These are phyloP conservation scores for Irpex rosettiformis DNA, from an alignment of 1,284 basidiomycete species.

Conservation along the genomic window DNA sequence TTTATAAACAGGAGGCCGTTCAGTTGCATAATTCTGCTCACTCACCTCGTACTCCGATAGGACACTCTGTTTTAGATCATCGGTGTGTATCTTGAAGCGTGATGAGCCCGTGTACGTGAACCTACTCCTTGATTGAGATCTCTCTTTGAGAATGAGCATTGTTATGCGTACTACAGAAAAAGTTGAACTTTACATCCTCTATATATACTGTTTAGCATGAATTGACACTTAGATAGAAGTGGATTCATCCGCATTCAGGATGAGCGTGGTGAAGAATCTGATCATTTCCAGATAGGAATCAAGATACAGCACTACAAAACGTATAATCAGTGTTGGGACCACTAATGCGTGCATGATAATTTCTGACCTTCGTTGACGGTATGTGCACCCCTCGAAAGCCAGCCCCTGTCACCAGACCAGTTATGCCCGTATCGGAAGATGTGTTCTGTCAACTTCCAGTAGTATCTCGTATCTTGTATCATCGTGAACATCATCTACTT, in stretches of 20 bases:
- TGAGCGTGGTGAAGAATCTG: constrained; percentile 42
- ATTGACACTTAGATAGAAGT: constrained; percentile 14
- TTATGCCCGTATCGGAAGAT: constrained; percentile 48
- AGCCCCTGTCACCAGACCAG: constrained; percentile 31
- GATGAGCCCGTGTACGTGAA: no score
- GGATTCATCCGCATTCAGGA: constrained; percentile 46
- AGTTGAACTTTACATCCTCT: not conserved
- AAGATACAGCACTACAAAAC: constrained; percentile 30
- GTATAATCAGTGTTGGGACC: constrained; percentile 4
- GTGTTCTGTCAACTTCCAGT: constrained; percentile 46
- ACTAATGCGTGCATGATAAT: not conserved
- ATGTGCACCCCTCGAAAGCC: constrained; percentile 47
- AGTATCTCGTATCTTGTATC: constrained; percentile 40
- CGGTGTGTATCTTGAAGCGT: no score
- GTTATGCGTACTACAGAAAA: no score
- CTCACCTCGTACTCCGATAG: no score
- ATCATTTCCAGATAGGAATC: constrained; percentile 41
- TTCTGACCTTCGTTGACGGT: constrained; percentile 45
- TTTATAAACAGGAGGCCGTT: no score
- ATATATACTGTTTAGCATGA: not conserved
- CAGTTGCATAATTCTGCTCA: no score
- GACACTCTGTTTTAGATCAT: no score
- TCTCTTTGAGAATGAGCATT: no score
- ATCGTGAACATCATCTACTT: not conserved
- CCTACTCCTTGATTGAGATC: no score